Base-by-base conservation (phyloP, 257 asterid species). In the Solanum appendiculatum region DNA sequence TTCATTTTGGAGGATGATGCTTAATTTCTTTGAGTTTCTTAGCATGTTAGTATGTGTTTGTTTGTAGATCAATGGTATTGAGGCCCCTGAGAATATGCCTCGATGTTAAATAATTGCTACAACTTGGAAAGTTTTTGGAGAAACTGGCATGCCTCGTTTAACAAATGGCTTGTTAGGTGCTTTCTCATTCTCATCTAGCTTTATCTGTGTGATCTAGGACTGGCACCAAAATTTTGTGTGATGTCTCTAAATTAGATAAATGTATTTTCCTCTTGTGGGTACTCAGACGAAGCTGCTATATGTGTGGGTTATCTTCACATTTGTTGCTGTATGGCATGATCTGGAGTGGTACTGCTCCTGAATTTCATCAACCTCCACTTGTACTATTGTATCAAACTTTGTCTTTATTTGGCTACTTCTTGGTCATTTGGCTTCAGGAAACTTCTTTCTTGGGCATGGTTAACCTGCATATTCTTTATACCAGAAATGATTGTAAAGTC, bases 391-490 rank as follows among this genome's bases (percentile, higher is more conserved):
- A 74, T n/a, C 48, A 40, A 23, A 74, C 72, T 64, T 83, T 42
- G 84, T 80, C 58, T 90, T 86, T 29, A 70, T 58, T 63, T 87
- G 77, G 75, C 82, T 10, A 63, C 33, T 86, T 77, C 68, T 90
- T 89, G 84, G 87, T 25, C 86, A 68, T 84, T 56, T 77, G 77
- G 87, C 88, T 91, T 44, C 92, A 97, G 99, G 99, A 97, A 97
- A 89, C 99, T 97, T 91, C 95, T 97, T 89, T 95, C 98, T n/a
- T 97, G 99, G 99, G 98, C 99, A 46, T 95, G 99, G 99, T 91
- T 97, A 93, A 97, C 99, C 21, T 95, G 99, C 89, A 87, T 95
- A 91, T 95, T 97, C 90, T 97, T 95, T 88, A 90, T 97, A 85
- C 99, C 99, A 37, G 99, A 97, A 91, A 94, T 97, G 93, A 91